These are phyloP conservation scores for Moricandia moricandioides DNA, from an alignment of 345 rosid species.

Conservation along the genomic window DNA sequence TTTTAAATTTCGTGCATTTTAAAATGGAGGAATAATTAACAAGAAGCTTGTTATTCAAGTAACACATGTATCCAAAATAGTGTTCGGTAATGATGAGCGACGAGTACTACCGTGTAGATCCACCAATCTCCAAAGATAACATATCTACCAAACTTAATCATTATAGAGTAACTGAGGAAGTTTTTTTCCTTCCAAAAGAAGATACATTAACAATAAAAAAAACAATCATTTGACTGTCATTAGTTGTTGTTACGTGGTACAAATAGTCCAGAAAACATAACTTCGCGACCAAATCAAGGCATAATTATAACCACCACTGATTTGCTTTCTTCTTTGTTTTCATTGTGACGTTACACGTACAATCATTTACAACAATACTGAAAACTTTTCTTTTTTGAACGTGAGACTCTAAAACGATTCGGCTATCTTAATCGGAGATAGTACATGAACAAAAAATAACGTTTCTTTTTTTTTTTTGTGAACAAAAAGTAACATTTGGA, in stretches of 20 bases:
- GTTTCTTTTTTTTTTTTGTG: too few relatives aligned
- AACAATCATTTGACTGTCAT: slow-evolving; percentile 25
- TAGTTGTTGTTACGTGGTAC: slow-evolving; percentile 30
- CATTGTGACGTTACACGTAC: neutral
- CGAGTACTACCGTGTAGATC: neutral
- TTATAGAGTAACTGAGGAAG: slow-evolving; percentile 25
- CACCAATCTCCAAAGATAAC: slow-evolving; percentile 13
- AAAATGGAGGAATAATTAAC: neutral
- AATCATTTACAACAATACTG: neutral
- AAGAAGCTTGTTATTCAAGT: neutral
- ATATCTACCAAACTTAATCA: slow-evolving; percentile 28
- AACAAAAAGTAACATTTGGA: neutral
- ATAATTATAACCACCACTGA: slow-evolving; percentile 2
- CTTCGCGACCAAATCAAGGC: slow-evolving; percentile 27
- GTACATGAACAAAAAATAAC: neutral
- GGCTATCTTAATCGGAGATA: neutral
- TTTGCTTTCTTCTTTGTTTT: slow-evolving; percentile 11
- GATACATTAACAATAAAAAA: slow-evolving; percentile 8
- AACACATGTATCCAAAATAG: neutral
- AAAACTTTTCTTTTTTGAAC: neutral
- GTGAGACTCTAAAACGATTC: neutral
- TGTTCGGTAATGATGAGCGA: neutral
- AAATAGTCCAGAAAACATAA: slow-evolving; percentile 4
- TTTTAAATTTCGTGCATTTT: neutral
- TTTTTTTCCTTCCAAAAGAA: neutral